phyloP scores from a whole-genome alignment of 331 rosid species.

The Ulmus americana region DNA sequence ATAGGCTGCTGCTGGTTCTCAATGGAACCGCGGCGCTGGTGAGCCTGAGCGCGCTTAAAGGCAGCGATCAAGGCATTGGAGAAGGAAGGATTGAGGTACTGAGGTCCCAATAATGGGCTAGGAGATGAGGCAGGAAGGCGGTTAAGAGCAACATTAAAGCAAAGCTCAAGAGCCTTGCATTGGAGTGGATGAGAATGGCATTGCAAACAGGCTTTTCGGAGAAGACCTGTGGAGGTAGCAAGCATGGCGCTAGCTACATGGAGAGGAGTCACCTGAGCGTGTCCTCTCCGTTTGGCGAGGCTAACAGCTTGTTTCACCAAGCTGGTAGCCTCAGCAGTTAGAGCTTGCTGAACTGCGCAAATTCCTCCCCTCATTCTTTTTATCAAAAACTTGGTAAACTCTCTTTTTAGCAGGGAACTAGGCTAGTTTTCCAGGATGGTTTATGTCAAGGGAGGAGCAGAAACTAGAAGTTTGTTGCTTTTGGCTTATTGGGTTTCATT shows the following conservation, averaged over 20 bases:
- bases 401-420: not conserved
- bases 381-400: slow-evolving; percentile 2
- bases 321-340: slow-evolving; percentile 50
- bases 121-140: slow-evolving; percentile 63
- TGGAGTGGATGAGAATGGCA: slow-evolving; percentile 81
- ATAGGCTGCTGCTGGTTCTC: slow-evolving; percentile 76
- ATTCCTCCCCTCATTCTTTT: slow-evolving; percentile 62
- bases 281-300: slow-evolving; percentile 68
- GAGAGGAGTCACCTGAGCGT: slow-evolving; percentile 83
- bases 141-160: slow-evolving; percentile 78
- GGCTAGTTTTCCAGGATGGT: too few species aligned
- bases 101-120: slow-evolving; percentile 54
- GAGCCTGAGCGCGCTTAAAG: slow-evolving; percentile 83
- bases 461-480: not conserved
- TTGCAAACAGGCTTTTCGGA: slow-evolving; percentile 66
- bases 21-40: slow-evolving; percentile 70
- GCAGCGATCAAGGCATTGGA: slow-evolving; percentile 83
- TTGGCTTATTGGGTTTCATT: slow-evolving; percentile 19
- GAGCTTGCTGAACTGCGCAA: slow-evolving; percentile 69
- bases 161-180: slow-evolving; percentile 81
- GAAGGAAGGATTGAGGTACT: slow-evolving; percentile 51
- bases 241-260: slow-evolving; percentile 89
- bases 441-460: slow-evolving; percentile 1
- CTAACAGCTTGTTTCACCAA: slow-evolving; percentile 58
- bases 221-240: slow-evolving; percentile 52